Evolutionary conservation across 306 rosid species (phyloP), one percentile per base, ranked within the genome.

Genomic region (Trifolium repens): DNA sequence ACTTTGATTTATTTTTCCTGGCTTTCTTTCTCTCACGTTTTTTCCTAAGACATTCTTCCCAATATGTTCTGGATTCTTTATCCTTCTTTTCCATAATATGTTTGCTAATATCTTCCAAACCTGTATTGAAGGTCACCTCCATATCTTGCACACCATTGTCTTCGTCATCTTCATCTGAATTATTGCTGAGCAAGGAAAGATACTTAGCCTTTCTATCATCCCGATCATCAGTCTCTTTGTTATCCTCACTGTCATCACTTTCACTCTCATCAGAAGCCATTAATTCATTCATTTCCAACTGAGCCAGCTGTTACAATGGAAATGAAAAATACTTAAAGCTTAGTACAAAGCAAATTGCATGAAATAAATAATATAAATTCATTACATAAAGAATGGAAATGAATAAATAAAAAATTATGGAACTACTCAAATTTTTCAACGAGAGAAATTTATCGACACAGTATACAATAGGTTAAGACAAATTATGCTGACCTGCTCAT

Each of bases 51-150:
- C 76, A 71, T 46, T 89, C 89, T 73, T 94, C 96, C 96, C 96
- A 94, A 59, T 88, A 88, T 43, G 99, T 86, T 81, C 90, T 91
- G 61, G 92, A 84, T 61, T 87, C 77, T 84, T 80, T 84, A 82
- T 88, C 96, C 83, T 81, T 91, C 96, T 90, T 89, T 87, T 90
- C 93, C 64, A 88, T 78, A 58, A 90, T 87, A 74, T 82, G 93
- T 84, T 89, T 94, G 80, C 96, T 92, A 74, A 91, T 73, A 82
- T 94, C 96, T 82, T 94, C 93, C 81, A 94, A 84, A 73, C 89
- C 96, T 43, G 97, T 81, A 77, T 92, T 94, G 82, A 94, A 94
- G 59, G 97, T 94, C 63, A 94, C 89, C 88, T 92, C 97, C 99
- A 94, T 90, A 77, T 94, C 91, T 84, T 86, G 88, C 62, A 39